These are phyloP conservation scores for Holtermannia corniformis DNA, from an alignment of 768 basidiomycete genomes.

Conservation along the genomic window DNA sequence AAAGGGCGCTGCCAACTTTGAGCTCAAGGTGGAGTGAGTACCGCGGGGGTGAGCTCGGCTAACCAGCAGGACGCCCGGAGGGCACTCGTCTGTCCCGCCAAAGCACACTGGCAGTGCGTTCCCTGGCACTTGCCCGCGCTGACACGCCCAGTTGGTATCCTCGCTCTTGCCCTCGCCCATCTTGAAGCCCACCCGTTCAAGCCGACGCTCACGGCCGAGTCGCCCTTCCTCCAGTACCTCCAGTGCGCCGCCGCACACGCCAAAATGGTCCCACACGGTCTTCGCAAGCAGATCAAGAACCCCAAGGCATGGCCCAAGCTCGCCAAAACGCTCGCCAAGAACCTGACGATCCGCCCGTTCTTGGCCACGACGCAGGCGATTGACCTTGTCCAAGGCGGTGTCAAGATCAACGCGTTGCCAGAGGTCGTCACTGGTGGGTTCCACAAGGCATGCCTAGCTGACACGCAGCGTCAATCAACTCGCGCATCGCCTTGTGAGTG, in stretches of 20 bases:
- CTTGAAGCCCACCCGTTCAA: conserved; percentile 56
- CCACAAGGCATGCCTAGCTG: neutral
- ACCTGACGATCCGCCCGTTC: conserved; percentile 35
- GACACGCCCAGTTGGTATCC: conserved; percentile 58
- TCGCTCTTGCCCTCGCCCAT: conserved; percentile 58
- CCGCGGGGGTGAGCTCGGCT: neutral
- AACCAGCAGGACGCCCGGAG: conserved; percentile 51
- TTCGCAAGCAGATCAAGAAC: conserved; percentile 42
- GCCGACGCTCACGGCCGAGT: conserved; percentile 32
- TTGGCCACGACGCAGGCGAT: conserved; percentile 57
- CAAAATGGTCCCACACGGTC: conserved; percentile 50
- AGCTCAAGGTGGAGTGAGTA: conserved; percentile 29
- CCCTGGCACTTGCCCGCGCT: conserved; percentile 14
- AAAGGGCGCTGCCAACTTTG: conserved; percentile 38
- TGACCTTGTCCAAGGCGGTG: conserved; percentile 49
- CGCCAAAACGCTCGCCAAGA: conserved; percentile 44
- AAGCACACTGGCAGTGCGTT: conserved; percentile 56
- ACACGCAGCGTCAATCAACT: conserved; percentile 34
- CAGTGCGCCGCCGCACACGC: conserved; percentile 61
- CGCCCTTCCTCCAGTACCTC: conserved; percentile 43
- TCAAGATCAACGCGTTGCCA: conserved; percentile 68
- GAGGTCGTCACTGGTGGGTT: conserved; percentile 44
- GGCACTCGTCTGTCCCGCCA: conserved; percentile 79
- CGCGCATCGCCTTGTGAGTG: conserved; percentile 40
- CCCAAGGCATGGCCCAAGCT: conserved; percentile 42